Evolutionary conservation across 2,329 filamentous ascomycete genomes (phyloP).

Genomic region (Cordyceps tenuipes): DNA sequence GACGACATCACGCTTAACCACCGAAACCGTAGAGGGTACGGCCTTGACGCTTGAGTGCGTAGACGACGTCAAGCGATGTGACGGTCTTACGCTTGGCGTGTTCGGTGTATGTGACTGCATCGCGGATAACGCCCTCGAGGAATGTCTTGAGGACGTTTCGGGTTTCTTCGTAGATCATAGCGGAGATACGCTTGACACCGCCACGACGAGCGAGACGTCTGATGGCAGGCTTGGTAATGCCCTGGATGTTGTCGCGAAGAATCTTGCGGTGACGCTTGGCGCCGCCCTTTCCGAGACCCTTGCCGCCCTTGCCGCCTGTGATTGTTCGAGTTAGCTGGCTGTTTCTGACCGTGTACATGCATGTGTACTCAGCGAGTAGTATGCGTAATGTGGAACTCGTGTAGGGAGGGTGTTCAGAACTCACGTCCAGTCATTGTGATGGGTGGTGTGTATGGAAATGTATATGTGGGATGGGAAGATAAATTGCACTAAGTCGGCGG

Average conservation of each 20-base stretch:
- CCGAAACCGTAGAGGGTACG: slow-evolving; percentile 73
- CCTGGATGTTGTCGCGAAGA: slow-evolving; percentile 98
- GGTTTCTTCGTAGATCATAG: slow-evolving; percentile 70
- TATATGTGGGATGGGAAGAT: slow-evolving; percentile 12
- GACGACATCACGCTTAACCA: slow-evolving; percentile 42
- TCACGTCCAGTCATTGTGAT: slow-evolving; percentile 25
- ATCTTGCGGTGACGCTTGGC: slow-evolving; percentile 99
- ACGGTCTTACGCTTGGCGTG: slow-evolving; percentile 67
- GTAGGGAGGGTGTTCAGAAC: slow-evolving; percentile 11
- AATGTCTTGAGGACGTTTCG: slow-evolving; percentile 62
- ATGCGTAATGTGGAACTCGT: too few species aligned
- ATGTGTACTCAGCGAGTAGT: background rate
- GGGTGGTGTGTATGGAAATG: slow-evolving; percentile 3
- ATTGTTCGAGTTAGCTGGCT: slow-evolving; percentile 3
- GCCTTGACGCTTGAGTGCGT: slow-evolving; percentile 52
- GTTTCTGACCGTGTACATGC: background rate
- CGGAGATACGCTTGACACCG: slow-evolving; percentile 99
- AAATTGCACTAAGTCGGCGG: slow-evolving; percentile 5
- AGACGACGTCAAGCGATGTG: slow-evolving; percentile 53
- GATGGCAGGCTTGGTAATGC: slow-evolving; percentile 98
- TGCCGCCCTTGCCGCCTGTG: slow-evolving; percentile 86
- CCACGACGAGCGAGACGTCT: slow-evolving; percentile 97
- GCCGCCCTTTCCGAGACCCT: slow-evolving; percentile 96
- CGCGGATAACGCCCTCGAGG: slow-evolving; percentile 60
- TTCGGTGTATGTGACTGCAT: slow-evolving; percentile 62